These are phyloP conservation scores for Fusarium secorum DNA, from an alignment of 2,329 filamentous ascomycete species.

Conservation along the genomic window DNA sequence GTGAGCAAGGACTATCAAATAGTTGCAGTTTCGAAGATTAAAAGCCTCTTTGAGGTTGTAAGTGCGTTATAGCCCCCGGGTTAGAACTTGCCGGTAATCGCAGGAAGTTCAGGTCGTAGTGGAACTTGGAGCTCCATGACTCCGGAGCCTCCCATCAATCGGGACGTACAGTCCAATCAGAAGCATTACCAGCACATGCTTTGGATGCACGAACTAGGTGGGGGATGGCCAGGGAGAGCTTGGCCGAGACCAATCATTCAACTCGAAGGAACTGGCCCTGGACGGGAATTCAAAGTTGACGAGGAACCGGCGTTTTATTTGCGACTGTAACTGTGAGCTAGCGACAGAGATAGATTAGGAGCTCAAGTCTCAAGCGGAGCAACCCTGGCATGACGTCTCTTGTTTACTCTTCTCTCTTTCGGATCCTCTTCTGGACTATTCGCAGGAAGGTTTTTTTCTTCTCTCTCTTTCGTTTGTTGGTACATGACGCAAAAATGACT, in stretches of 20 bases:
- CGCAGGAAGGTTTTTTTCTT: conserved; percentile 1
- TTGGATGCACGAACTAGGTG: conserved; percentile 33
- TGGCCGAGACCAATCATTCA: conserved; percentile 30
- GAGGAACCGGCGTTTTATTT: conserved; percentile 10
- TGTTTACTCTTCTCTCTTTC: conserved; percentile 34
- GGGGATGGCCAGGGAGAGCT: conserved; percentile 25
- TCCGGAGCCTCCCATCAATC: conserved; percentile 42
- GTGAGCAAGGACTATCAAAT: conserved; percentile 21
- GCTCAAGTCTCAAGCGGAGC: conserved; percentile 19
- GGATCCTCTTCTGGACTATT: neutral
- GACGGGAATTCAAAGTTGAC: conserved; percentile 16
- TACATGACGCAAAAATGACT: conserved; percentile 20
- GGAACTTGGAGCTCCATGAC: conserved; percentile 36
- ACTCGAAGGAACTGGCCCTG: conserved; percentile 19
- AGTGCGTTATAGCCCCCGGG: conserved; percentile 1
- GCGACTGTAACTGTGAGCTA: conserved; percentile 23
- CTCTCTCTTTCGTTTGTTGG: neutral
- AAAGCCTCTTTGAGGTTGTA: conserved; percentile 22
- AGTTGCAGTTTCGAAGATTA: conserved; percentile 10
- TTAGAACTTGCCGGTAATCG: conserved; percentile 25
- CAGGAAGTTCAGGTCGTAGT: conserved; percentile 23
- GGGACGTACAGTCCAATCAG: conserved; percentile 44
- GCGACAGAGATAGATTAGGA: conserved; percentile 21
- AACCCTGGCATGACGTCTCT: conserved; percentile 26
- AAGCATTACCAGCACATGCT: conserved; percentile 32